Conservation (phyloP, 1,284 basidiomycete species). For the Gymnopus androsaceus region DNA sequence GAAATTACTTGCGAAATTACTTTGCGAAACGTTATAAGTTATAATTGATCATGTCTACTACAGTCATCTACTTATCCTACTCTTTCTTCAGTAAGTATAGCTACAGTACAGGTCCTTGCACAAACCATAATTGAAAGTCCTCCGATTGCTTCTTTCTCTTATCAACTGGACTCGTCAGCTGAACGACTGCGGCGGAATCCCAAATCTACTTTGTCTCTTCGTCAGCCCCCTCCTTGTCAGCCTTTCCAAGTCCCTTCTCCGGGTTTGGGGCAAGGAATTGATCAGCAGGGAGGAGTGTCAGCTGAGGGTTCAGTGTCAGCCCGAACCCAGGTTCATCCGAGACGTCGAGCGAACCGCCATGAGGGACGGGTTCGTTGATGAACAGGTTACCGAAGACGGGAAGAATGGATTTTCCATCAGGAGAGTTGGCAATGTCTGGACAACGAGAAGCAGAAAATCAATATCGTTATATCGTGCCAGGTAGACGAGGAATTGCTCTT, state of each 20-base stretch:
- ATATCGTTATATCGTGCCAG: background rate
- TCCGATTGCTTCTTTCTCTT: too few species aligned
- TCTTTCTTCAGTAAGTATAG: too few species aligned
- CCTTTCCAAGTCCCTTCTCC: conserved; percentile 14
- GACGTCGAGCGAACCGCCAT: conserved; percentile 44
- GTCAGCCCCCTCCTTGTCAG: conserved; percentile 8
- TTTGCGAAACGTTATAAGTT: too few species aligned
- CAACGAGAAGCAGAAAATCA: conserved; percentile 20
- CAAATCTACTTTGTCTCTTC: background rate
- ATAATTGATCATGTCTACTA: too few species aligned
- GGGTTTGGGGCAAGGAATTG: conserved; percentile 16
- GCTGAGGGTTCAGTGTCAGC: conserved; percentile 45
- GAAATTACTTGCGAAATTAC: too few species aligned
- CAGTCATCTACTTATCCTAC: too few species aligned
- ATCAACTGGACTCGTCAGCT: too few species aligned
- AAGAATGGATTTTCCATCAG: conserved; percentile 47
- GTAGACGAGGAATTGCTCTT: background rate
- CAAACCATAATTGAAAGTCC: too few species aligned
- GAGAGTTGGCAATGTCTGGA: conserved; percentile 52
- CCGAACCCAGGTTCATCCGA: conserved; percentile 49
- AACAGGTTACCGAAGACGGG: conserved; percentile 55
- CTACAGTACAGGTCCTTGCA: too few species aligned
- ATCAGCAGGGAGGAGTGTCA: conserved; percentile 25
- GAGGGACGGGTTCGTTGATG: conserved; percentile 48
- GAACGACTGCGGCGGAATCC: too few species aligned